Evolutionary conservation across 805 yeast genomes (phyloP).

Genomic region (Yarrowia deformans): DNA sequence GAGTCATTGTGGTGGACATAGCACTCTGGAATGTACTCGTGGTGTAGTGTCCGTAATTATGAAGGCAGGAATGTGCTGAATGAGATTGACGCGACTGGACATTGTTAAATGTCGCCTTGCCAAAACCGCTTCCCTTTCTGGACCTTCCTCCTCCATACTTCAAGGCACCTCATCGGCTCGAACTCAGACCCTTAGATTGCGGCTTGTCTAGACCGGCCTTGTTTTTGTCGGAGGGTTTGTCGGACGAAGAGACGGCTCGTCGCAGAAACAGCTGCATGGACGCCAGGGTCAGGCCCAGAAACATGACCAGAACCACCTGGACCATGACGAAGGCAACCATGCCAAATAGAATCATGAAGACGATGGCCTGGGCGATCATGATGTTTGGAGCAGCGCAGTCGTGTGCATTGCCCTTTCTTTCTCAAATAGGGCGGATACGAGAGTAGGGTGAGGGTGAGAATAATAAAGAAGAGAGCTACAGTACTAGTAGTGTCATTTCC

Average conservation of each 20-base stretch:
- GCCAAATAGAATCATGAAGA: constrained; percentile 12
- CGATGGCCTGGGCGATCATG: constrained; percentile 23
- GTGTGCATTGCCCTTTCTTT: background rate
- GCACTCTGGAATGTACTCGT: no score
- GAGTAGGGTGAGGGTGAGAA: background rate
- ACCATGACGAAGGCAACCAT: constrained; percentile 35
- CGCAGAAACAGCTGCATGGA: constrained; percentile 29
- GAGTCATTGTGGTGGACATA: no score
- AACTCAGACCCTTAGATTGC: background rate
- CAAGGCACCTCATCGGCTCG: background rate
- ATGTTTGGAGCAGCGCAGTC: background rate
- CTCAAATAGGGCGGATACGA: constrained; percentile 2
- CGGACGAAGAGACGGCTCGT: constrained; percentile 6
- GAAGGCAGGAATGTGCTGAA: no score
- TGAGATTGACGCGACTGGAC: no score
- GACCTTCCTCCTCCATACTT: no score
- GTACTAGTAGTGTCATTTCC: constrained; percentile 12
- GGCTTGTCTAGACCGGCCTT: constrained; percentile 20
- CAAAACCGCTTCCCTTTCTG: no score
- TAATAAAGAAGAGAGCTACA: background rate
- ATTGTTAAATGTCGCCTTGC: no score
- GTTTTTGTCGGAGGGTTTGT: background rate
- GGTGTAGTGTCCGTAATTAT: no score
- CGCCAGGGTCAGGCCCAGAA: constrained; percentile 27
- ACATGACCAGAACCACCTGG: constrained; percentile 21